These are phyloP conservation scores for Phalaenopsis aphrodite DNA, from an alignment of 106 monocot species.

Conservation along the genomic window DNA sequence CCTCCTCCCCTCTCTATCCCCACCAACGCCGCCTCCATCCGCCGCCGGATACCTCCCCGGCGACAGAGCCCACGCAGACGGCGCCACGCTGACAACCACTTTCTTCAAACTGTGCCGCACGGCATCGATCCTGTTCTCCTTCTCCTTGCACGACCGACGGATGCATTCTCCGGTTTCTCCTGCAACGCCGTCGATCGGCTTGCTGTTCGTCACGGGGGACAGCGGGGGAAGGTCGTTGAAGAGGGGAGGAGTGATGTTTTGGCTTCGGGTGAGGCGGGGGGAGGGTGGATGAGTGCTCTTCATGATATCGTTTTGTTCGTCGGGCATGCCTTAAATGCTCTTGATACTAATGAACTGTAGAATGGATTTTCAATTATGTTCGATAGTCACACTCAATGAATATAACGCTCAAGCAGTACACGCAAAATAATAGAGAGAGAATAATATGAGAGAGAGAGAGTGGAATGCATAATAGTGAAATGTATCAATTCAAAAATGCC, in stretches of 20 bases:
- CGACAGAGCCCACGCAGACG: slow-evolving; percentile 52
- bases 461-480: too few species aligned
- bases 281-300: background rate
- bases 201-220: background rate
- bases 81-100: background rate
- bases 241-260: background rate
- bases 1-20: background rate
- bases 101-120: background rate
- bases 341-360: background rate
- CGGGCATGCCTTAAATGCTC: background rate
- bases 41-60: slow-evolving; percentile 26
- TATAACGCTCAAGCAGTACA: too few species aligned
- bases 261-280: background rate
- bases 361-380: too few species aligned
- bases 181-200: background rate
- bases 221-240: background rate
- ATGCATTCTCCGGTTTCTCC: background rate
- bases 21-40: background rate
- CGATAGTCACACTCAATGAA: too few species aligned
- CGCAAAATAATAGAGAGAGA: too few species aligned
- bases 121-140: slow-evolving; percentile 1
- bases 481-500: too few species aligned
- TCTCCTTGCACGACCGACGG: slow-evolving; percentile 6
- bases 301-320: background rate
- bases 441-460: too few species aligned